phyloP scores from a whole-genome alignment of 2,329 filamentous ascomycete genomes.

The Hysterium pulicare region DNA sequence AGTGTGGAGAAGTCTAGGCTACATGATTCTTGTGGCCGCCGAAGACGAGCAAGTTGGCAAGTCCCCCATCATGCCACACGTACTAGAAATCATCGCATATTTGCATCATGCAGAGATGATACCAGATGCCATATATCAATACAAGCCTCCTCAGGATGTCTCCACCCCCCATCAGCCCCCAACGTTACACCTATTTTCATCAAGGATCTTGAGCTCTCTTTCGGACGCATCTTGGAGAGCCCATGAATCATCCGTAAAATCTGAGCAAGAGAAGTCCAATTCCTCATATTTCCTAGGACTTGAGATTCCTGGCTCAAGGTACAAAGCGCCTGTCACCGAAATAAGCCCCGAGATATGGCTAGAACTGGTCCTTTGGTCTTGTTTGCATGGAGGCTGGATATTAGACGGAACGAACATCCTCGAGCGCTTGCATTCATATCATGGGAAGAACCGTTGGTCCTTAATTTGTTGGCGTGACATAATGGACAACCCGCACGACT shows the following conservation, averaged over 20 bases:
- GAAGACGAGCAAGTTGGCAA: slow-evolving; percentile 16
- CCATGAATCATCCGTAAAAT: slow-evolving; percentile 37
- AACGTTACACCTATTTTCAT: slow-evolving; percentile 46
- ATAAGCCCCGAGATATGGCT: slow-evolving; percentile 49
- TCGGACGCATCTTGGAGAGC: slow-evolving; percentile 51
- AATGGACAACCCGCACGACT: slow-evolving; percentile 24
- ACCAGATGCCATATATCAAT: slow-evolving; percentile 44
- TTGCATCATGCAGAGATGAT: slow-evolving; percentile 48
- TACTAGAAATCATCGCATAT: slow-evolving; percentile 47
- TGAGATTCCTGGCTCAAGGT: slow-evolving; percentile 44
- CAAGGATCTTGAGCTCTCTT: slow-evolving; percentile 47
- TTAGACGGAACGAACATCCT: slow-evolving; percentile 42
- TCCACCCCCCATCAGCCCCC: slow-evolving; percentile 46
- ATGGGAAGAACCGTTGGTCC: slow-evolving; percentile 22
- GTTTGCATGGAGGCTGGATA: slow-evolving; percentile 48
- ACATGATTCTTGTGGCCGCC: slow-evolving; percentile 42
- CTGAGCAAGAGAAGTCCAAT: slow-evolving; percentile 28
- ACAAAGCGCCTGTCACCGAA: slow-evolving; percentile 39
- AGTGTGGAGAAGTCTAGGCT: slow-evolving; percentile 46
- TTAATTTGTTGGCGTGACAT: slow-evolving; percentile 44
- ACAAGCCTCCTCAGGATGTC: slow-evolving; percentile 30
- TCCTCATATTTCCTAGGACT: slow-evolving; percentile 40
- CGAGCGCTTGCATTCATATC: slow-evolving; percentile 20
- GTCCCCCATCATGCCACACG: slow-evolving; percentile 38
- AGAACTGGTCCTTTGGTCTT: slow-evolving; percentile 52